These are phyloP conservation scores for Debaryomyces fabryi DNA, from an alignment of 1,139 yeast genomes.

Conservation along the genomic window DNA sequence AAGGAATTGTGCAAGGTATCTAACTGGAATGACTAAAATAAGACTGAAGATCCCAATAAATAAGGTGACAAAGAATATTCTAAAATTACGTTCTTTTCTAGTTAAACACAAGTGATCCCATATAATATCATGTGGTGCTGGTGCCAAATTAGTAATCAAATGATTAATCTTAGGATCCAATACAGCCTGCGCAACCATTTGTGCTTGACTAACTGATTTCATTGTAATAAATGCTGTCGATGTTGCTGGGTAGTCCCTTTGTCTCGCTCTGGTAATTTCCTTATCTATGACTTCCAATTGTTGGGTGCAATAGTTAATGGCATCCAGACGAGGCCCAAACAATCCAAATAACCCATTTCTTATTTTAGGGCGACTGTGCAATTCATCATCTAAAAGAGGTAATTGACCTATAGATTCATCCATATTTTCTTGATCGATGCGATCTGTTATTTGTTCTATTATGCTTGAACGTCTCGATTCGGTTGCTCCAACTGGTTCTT, in stretches of 20 bases:
- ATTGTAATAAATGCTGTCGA: slow-evolving; percentile 77
- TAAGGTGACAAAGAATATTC: slow-evolving; percentile 65
- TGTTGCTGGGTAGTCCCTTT: slow-evolving; percentile 63
- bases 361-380: slow-evolving; percentile 51
- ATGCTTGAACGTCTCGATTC: slow-evolving; percentile 11
- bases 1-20: slow-evolving; percentile 71
- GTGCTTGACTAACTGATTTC: slow-evolving; percentile 86
- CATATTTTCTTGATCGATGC: slow-evolving; percentile 11
- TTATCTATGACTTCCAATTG: slow-evolving; percentile 59
- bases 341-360: slow-evolving; percentile 54
- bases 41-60: slow-evolving; percentile 66
- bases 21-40: slow-evolving; percentile 71
- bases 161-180: slow-evolving; percentile 78
- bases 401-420: slow-evolving; percentile 22
- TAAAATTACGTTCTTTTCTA: slow-evolving; percentile 54
- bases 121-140: slow-evolving; percentile 83
- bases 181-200: slow-evolving; percentile 87
- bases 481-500: background rate
- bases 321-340: slow-evolving; percentile 62
- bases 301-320: slow-evolving; percentile 62
- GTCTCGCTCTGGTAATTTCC: slow-evolving; percentile 58
- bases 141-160: slow-evolving; percentile 74
- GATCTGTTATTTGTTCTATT: slow-evolving; percentile 21
- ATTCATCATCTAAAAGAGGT: slow-evolving; percentile 34
- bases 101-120: slow-evolving; percentile 77